Conservation (phyloP, 2,329 filamentous ascomycete species). For the Penicillium sp. region DNA sequence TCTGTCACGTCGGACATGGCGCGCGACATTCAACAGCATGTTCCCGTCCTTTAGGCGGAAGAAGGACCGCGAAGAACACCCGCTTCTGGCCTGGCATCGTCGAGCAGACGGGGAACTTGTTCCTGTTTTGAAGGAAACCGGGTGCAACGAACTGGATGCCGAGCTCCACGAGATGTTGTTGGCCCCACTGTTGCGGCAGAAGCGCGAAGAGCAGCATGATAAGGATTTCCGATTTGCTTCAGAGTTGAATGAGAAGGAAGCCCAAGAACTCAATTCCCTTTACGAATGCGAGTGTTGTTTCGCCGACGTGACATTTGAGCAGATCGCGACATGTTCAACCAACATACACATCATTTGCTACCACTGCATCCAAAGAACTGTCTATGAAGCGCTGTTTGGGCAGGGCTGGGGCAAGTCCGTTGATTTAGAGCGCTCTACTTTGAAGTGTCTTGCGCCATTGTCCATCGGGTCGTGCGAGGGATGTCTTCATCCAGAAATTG, state of each 20-base stretch:
- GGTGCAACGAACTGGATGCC: conserved; percentile 43
- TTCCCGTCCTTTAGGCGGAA: conserved; percentile 44
- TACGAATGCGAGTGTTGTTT: conserved; percentile 52
- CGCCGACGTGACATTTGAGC: conserved; percentile 48
- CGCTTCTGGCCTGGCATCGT: conserved; percentile 41
- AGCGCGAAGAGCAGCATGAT: conserved; percentile 36
- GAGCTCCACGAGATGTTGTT: conserved; percentile 42
- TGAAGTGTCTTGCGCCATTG: conserved; percentile 79
- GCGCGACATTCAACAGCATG: conserved; percentile 44
- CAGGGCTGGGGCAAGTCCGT: conserved; percentile 87
- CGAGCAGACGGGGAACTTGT: conserved; percentile 30
- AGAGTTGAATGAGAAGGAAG: conserved; percentile 45
- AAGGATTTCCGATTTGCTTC: conserved; percentile 41
- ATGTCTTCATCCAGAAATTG: conserved; percentile 66
- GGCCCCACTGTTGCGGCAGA: conserved; percentile 36
- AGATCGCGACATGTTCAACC: conserved; percentile 46
- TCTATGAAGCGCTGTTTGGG: conserved; percentile 86
- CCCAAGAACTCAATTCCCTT: conserved; percentile 39
- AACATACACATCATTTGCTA: conserved; percentile 52
- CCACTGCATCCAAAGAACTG: conserved; percentile 75
- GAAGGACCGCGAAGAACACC: conserved; percentile 40
- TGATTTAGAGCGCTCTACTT: conserved; percentile 66
- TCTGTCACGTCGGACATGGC: conserved; percentile 46
- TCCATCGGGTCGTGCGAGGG: conserved; percentile 66
- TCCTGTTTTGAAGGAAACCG: conserved; percentile 42